Base-by-base conservation (phyloP, 2,329 filamentous ascomycete genomes). In the Atkinsonella texensis region DNA sequence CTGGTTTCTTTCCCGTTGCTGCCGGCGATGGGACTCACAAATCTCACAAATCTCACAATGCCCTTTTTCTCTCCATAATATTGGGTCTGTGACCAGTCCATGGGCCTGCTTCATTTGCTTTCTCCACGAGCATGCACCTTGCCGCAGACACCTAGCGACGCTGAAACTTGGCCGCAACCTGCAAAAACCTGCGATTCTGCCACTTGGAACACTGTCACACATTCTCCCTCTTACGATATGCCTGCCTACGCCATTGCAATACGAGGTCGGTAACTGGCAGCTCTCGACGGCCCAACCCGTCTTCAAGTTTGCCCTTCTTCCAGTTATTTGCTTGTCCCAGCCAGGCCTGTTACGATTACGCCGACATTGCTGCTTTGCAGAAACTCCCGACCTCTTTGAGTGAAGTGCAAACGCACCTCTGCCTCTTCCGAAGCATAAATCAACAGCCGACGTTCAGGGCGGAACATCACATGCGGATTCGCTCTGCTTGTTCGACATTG, bases 11-110 rank as follows among this genome's bases (percentile, higher is more conserved):
- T 41, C 35, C 18, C 11, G 12, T 31, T 4, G 35, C 33, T 38
- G 17, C 23, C 38, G 12, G 46, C 46, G 31, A 52, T 33, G 47
- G 46, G 40, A 31, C 23, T 40, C 13, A 48, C 48, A 54, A 49
- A n/a, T n/a, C n/a, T n/a, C n/a, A n/a, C n/a, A n/a, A n/a, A 23
- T 23, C 20, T 23, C 20, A 48, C 48, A 54, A 49, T 53, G 45
- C 23, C 20, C 53, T 51, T 40, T 53, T 40, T 33, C 35, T 20
- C 39, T 46, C 38, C 41, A 20, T 23, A 35, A 38, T 35, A 17
- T 39, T 49, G 11, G 31, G 15, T 39, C 46, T 2, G 23, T 18
- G 31, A 18, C 39, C 32, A 17, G 3, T 20, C 39, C 46, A 39
- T 33, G 12, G 28, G 31, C 23, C 44, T 50, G 20, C 2, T 4